Base-by-base conservation (phyloP, 2,329 filamentous ascomycete species). In the Aspergillus piperis region DNA sequence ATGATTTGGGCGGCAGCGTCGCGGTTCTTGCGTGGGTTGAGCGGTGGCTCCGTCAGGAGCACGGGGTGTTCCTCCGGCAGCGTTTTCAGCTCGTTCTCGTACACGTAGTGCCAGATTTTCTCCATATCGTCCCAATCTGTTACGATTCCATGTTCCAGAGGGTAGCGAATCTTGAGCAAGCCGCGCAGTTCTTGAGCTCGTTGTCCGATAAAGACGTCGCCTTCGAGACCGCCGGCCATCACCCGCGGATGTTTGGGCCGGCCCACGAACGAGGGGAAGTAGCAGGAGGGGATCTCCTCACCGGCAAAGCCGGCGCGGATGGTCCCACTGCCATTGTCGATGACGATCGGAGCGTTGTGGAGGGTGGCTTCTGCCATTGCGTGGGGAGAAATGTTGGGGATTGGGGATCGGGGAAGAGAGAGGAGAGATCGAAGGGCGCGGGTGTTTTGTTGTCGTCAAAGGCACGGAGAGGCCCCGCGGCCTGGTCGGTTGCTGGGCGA, bases 51-150 rank as follows among this genome's bases (percentile, higher is more conserved):
- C 62, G 95, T 99, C 71, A 99, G 84, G 55, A 99, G 87, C 62
- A 99, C 94, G 48, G 95, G 95, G 78, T 99, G 95, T 89, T 99
- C 95, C 84, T 99, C 95, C 78, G 93, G 97, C 74, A 97, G 84
- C 53, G 94, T 96, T 82, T 97, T 98, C 71, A 99, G 78, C 65
- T 96, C 95, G 73, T 97, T 94, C 60, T 91, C 91, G 76, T 98
- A 99, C 56, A 99, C 92, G 73, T 96, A 95, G 71, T 96, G 91
- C 95, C 95, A 99, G 79, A 99, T 99, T 81, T 92, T 88, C 82
- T 99, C 95, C 95, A 99, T 99, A 74, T 99, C 95, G 75, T 98
- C 95, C 95, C 95, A 99, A 78, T 99, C 92, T 68, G 95, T 99
- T 64, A 99, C 95, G 71, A 99, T 96, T 69, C 95, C 95, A 76